Evolutionary conservation across 73 alveolate species (phyloP), one percentile per base, ranked within the genome.

Genomic region (Breviolum minutum): DNA sequence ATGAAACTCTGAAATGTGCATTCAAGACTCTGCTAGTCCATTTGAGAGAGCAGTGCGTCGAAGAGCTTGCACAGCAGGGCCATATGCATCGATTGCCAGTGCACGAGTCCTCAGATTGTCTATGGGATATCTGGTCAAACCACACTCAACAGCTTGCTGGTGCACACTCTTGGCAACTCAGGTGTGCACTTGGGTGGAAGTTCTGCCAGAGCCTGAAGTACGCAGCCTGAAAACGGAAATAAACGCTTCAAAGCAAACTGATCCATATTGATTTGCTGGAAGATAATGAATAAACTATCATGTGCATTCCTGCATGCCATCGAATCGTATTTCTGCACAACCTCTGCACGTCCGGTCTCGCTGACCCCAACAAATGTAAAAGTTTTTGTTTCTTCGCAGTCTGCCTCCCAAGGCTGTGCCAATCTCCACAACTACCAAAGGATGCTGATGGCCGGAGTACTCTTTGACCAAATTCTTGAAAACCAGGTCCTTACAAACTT

Each of bases 21-120:
- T 40, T 40, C 87, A 29, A 79, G 87, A 29, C 30, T 48, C 96
- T 29, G 87, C 77, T 11, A 90, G 14, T 27, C 96, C 96, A 24
- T 90, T 90, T 63, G 87, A 30, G 63, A 14, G 63, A 13, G 73
- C 96, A 5, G 96, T 90, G 76, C 96, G 83, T 2, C 74, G 54
- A 63, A 90, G 87, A 27, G 96, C 96, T 40, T 73, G 87, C 61
- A 90, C 66, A 11, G 96, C 96, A 19, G 96, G 96, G 88, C 96
- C 96, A 68, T 90, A 90, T 13, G 96, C 96, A 24, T 90, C 96
- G 48, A 90, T 63, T 17, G 96, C 96, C 82, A 90, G 87, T n/a
- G 96, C 96, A 63, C 96, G 96, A n/a, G 87, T 90, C 96, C 86
- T 69, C 14, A 61, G 66, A 81, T 24, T 12, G 54, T 40, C 3